Evolutionary conservation across 495 filamentous ascomycete species (phyloP).

Genomic region (Stereocaulon alpinum): DNA sequence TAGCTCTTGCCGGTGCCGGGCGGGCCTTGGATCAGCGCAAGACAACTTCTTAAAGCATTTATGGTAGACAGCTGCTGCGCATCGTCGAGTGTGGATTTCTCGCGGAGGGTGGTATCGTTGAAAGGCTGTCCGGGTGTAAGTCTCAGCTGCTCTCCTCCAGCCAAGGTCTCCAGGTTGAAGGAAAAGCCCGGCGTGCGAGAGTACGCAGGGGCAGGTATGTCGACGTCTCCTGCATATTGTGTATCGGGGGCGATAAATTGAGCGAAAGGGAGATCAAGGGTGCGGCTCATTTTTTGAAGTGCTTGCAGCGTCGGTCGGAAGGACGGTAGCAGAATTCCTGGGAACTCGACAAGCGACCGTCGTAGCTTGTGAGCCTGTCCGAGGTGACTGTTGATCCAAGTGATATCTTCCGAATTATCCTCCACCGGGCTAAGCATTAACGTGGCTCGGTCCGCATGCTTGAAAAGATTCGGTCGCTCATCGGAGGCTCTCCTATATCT

Average conservation of each 20-base stretch:
- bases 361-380: slow-evolving; percentile 14
- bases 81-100: slow-evolving; percentile 43
- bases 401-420: slow-evolving; percentile 22
- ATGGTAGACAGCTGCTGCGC: slow-evolving; percentile 49
- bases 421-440: slow-evolving; percentile 23
- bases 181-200: slow-evolving; percentile 38
- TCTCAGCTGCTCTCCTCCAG: slow-evolving; percentile 28
- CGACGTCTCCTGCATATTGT: slow-evolving; percentile 7
- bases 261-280: slow-evolving; percentile 46
- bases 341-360: slow-evolving; percentile 55
- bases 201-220: slow-evolving; percentile 45
- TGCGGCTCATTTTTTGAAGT: slow-evolving; percentile 47
- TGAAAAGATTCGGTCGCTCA: slow-evolving; percentile 24
- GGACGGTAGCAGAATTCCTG: slow-evolving; percentile 53
- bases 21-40: slow-evolving; percentile 69
- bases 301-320: slow-evolving; percentile 58
- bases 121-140: slow-evolving; percentile 31
- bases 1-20: slow-evolving; percentile 73
- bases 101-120: slow-evolving; percentile 32
- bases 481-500: slow-evolving; percentile 15
- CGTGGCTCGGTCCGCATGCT: slow-evolving; percentile 21
- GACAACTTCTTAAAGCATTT: slow-evolving; percentile 40
- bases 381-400: slow-evolving; percentile 24
- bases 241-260: slow-evolving; percentile 43
- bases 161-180: slow-evolving; percentile 43